phyloP scores from a whole-genome alignment of 331 rosid species.

The Quercus lobata region DNA sequence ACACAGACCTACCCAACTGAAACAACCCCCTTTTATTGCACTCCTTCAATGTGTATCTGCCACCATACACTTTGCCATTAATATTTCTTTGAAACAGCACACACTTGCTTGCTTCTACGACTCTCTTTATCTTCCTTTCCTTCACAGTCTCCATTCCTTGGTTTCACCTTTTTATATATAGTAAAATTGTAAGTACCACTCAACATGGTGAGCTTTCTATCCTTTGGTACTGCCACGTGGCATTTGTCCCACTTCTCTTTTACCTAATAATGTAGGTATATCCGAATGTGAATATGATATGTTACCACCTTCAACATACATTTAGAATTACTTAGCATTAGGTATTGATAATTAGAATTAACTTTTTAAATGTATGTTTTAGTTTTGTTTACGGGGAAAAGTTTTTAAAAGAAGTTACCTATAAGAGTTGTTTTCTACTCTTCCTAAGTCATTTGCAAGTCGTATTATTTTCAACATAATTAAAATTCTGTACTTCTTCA shows the following conservation, averaged over 20 bases:
- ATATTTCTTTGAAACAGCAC: slow-evolving; percentile 31
- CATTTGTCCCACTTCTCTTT: slow-evolving; percentile 18
- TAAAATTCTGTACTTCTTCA: no score
- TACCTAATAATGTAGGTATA: slow-evolving; percentile 4
- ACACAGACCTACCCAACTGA: slow-evolving; percentile 69
- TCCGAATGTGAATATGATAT: slow-evolving; percentile 8
- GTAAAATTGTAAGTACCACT: slow-evolving; percentile 11
- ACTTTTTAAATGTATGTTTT: no score
- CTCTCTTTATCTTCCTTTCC: slow-evolving; percentile 18
- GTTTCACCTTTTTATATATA: slow-evolving; percentile 17
- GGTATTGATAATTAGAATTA: no score
- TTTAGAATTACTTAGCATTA: not conserved
- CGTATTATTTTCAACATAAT: no score
- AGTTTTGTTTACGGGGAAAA: no score
- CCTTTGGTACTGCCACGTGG: slow-evolving; percentile 25
- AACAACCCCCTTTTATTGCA: slow-evolving; percentile 56
- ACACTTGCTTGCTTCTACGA: not conserved
- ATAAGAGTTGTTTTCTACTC: no score
- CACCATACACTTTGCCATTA: slow-evolving; percentile 51
- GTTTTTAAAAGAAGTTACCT: no score
- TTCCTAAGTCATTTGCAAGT: no score
- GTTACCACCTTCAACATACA: not conserved
- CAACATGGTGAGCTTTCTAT: not conserved
- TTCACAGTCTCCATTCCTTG: slow-evolving; percentile 34
- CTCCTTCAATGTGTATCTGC: slow-evolving; percentile 75